These are phyloP conservation scores for Hypoxylon sp. DNA, from an alignment of 2,329 filamentous ascomycete species.

Conservation along the genomic window DNA sequence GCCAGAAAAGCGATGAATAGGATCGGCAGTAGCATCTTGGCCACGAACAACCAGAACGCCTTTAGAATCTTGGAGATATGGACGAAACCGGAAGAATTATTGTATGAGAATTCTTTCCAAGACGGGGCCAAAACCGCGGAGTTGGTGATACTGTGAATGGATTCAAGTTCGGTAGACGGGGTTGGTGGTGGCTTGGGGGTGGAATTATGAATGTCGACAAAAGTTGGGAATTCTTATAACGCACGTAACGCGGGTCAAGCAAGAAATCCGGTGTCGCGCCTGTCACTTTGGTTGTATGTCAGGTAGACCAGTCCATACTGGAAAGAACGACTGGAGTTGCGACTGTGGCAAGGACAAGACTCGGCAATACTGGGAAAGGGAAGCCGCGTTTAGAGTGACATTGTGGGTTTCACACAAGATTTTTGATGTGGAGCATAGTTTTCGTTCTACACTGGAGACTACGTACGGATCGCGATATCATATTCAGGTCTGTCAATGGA, in stretches of 20 bases:
- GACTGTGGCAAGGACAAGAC: not conserved
- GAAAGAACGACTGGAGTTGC: not conserved
- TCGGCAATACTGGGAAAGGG: not conserved
- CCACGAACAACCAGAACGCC: conserved; percentile 23
- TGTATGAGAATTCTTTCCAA: conserved; percentile 18
- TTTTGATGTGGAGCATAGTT: not conserved
- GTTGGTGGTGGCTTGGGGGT: not conserved
- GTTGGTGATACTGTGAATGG: not conserved
- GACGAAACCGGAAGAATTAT: conserved; percentile 13
- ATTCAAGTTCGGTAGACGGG: conserved; percentile 6
- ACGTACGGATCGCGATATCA: not conserved
- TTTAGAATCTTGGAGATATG: conserved; percentile 15
- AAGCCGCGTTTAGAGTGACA: not conserved
- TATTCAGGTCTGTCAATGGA: not conserved
- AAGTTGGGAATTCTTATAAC: not conserved
- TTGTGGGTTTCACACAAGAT: not conserved
- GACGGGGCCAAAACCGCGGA: conserved; percentile 13
- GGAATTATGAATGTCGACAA: not conserved
- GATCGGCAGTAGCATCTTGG: conserved; percentile 48
- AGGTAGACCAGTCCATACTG: not conserved
- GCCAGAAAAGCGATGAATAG: conserved; percentile 43
- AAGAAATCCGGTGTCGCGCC: not conserved
- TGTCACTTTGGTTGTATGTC: not conserved
- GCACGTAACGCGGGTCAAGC: not conserved
- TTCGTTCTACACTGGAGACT: not conserved